A percentile compares a stretch with the other conserved stretches of the same genome.
Conservation (phyloP, 352 stramenopile species). For the Globisporangium nunn region DNA sequence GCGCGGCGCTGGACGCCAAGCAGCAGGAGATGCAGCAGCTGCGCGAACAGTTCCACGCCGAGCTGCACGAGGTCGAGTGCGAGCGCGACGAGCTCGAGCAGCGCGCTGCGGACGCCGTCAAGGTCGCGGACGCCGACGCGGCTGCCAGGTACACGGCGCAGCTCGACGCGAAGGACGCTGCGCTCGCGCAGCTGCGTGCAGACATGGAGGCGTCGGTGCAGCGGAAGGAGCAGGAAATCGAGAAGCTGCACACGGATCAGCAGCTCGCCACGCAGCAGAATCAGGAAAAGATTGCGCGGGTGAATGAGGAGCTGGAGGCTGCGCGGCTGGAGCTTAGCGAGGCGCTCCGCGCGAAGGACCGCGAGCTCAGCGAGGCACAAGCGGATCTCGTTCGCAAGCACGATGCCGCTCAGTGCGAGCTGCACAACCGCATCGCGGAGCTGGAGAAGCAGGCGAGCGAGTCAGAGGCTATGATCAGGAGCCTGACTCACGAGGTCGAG, state of each 20-base stretch:
- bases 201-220: constrained; percentile 23
- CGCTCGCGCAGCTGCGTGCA: constrained; percentile 11
- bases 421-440: constrained; percentile 27
- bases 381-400: constrained; percentile 17
- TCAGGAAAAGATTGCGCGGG: constrained; percentile 17
- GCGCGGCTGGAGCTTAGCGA: constrained; percentile 8
- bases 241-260: constrained; percentile 23
- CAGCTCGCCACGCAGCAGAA: constrained; percentile 24
- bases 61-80: constrained; percentile 26
- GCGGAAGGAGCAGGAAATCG: constrained; percentile 25
- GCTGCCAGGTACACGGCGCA: constrained; percentile 21
- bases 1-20: constrained; percentile 18
- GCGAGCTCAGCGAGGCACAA: constrained; percentile 17
- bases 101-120: constrained; percentile 23
- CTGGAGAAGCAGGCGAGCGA: constrained; percentile 27
- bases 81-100: constrained; percentile 30
- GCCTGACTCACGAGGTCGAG: constrained; percentile 46
- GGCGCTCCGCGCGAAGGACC: constrained; percentile 18
- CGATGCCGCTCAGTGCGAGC: constrained; percentile 10
- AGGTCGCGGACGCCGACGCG: constrained; percentile 21
- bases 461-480: constrained; percentile 16
- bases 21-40: constrained; percentile 29
- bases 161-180: constrained; percentile 28
- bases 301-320: constrained; percentile 9
- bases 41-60: constrained; percentile 29